A percentile compares a stretch with the other conserved stretches of the same genome.
These are phyloP conservation scores for Nitzschia sp. DNA, from an alignment of 108 stramenopile genomes.

Conservation along the genomic window DNA sequence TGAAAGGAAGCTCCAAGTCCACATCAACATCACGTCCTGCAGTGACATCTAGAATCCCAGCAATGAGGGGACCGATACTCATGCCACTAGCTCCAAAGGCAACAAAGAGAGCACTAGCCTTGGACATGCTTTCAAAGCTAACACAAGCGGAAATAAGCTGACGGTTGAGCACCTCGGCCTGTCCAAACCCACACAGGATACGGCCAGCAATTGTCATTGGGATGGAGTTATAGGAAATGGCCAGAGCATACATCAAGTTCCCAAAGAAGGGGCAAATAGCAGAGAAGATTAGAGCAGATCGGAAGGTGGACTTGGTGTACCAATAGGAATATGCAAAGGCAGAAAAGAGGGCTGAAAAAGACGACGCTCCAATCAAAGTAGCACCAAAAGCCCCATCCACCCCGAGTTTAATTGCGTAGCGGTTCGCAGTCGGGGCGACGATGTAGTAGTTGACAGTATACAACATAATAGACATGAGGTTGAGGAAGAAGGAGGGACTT, in stretches of 20 bases:
- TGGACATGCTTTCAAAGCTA: constrained; percentile 51
- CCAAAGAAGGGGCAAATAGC: constrained; percentile 56
- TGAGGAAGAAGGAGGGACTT: constrained; percentile 46
- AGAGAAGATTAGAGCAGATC: constrained; percentile 54
- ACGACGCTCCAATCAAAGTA: constrained; percentile 59
- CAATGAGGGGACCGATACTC: constrained; percentile 67
- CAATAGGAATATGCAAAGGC: constrained; percentile 67
- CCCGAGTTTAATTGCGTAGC: constrained; percentile 55
- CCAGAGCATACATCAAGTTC: constrained; percentile 58
- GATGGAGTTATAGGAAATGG: constrained; percentile 55
- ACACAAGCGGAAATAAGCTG: constrained; percentile 64
- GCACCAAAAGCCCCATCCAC: constrained; percentile 49
- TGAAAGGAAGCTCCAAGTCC: constrained; percentile 55
- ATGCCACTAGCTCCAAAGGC: constrained; percentile 64
- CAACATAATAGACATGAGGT: constrained; percentile 55
- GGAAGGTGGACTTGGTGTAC: constrained; percentile 58
- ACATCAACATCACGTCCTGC: constrained; percentile 50
- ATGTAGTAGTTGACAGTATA: constrained; percentile 77
- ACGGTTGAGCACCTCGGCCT: constrained; percentile 63
- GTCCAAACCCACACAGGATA: constrained; percentile 63
- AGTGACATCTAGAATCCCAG: constrained; percentile 54
- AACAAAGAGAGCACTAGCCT: constrained; percentile 67
- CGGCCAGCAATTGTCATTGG: constrained; percentile 57
- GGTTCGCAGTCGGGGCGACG: constrained; percentile 64
- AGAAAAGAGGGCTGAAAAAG: constrained; percentile 62